These are phyloP conservation scores for Globisporangium megalacanthum DNA, from an alignment of 352 stramenopile species.

Conservation along the genomic window DNA sequence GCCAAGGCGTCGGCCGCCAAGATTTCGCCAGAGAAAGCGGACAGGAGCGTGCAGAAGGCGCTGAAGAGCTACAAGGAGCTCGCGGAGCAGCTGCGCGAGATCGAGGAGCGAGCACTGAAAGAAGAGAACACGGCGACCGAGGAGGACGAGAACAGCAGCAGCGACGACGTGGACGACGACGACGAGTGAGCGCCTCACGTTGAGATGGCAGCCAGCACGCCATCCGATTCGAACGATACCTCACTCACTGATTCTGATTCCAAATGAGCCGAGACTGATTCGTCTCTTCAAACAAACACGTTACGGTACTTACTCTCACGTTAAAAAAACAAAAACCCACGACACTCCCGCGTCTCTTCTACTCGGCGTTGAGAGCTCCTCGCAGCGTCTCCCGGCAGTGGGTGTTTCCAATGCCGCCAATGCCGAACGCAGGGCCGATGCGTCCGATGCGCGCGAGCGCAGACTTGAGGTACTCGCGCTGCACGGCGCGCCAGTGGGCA, in stretches of 20 bases:
- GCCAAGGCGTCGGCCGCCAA: constrained; percentile 41
- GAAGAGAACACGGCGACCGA: constrained; percentile 40
- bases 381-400: constrained; percentile 53
- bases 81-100: constrained; percentile 58
- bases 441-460: constrained; percentile 75
- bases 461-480: constrained; percentile 83
- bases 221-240: no score
- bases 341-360: neutral
- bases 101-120: constrained; percentile 48
- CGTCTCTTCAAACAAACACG: no score
- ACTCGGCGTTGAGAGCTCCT: constrained; percentile 19
- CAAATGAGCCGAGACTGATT: no score
- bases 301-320: no score
- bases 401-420: constrained; percentile 85
- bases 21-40: constrained; percentile 63
- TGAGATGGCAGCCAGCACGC: no score
- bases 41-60: constrained; percentile 55
- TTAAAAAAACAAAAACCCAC: neutral
- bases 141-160: constrained; percentile 30
- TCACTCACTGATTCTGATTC: no score
- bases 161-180: constrained; percentile 13
- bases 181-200: constrained; percentile 12
- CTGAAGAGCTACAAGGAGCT: constrained; percentile 75
- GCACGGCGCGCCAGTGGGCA: constrained; percentile 52
- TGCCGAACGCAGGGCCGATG: constrained; percentile 87